Conservation (phyloP, 176 grass and related monocot species). For the Otatea glauca region DNA sequence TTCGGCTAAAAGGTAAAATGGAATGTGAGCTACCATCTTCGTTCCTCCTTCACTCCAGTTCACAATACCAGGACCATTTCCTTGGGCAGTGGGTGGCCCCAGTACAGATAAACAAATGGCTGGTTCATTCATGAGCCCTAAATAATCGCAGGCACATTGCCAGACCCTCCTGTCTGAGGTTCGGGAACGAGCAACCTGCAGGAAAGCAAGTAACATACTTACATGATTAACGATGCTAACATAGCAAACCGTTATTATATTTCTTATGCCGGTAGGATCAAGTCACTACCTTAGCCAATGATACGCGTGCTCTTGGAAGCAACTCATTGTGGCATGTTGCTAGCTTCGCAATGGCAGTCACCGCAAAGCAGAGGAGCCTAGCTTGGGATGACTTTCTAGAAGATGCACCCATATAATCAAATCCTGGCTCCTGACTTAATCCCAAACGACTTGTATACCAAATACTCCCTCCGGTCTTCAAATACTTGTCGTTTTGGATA, state of each 20-base stretch:
- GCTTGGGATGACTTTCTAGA: constrained; percentile 77
- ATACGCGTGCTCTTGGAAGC: constrained; percentile 82
- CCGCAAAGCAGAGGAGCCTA: constrained; percentile 94
- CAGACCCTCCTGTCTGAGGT: constrained; percentile 83
- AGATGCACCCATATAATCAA: constrained; percentile 64
- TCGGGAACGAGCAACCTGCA: constrained; percentile 78
- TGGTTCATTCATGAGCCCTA: constrained; percentile 91
- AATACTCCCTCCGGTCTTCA: too few relatives aligned
- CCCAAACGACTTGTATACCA: constrained; percentile 85
- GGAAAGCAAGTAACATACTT: constrained; percentile 21
- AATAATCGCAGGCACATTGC: constrained; percentile 86
- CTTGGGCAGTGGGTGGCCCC: constrained; percentile 61
- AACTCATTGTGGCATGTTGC: constrained; percentile 92
- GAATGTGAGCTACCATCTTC: constrained; percentile 87
- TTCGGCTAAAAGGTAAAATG: constrained; percentile 79
- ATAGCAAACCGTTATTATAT: constrained; percentile 29
- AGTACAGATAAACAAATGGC: constrained; percentile 83
- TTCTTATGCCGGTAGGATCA: constrained; percentile 18
- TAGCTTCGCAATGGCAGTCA: constrained; percentile 88
- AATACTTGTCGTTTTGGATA: too few relatives aligned
- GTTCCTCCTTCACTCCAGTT: constrained; percentile 86
- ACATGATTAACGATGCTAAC: background rate
- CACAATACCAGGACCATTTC: constrained; percentile 79
- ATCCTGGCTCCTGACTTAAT: constrained; percentile 71
- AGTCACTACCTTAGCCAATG: constrained; percentile 74